phyloP scores from a whole-genome alignment of 768 basidiomycete species.

The Hypsizygus marmoreus region DNA sequence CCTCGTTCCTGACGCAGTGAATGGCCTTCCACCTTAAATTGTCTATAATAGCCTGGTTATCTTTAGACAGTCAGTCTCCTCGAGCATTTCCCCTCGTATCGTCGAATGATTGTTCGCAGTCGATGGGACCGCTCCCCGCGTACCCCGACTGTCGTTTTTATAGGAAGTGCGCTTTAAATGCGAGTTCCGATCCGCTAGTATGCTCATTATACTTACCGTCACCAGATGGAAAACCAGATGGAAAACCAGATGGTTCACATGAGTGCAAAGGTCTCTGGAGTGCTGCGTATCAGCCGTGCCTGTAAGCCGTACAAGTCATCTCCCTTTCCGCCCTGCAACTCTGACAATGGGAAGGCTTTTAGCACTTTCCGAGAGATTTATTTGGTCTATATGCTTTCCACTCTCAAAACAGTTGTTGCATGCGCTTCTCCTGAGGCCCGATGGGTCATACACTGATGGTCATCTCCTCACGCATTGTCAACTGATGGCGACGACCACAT shows the following conservation, averaged over 20 bases:
- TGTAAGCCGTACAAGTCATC: no score
- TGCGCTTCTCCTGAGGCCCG: no score
- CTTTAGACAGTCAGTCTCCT: constrained; percentile 8
- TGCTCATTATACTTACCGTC: constrained; percentile 1
- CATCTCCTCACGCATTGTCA: no score
- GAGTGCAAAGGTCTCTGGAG: no score
- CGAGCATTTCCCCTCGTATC: constrained; percentile 1
- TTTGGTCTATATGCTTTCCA: no score
- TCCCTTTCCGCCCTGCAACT: no score
- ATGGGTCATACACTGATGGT: no score
- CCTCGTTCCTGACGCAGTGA: constrained; percentile 9
- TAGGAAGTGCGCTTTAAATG: not conserved
- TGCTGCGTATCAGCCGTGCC: no score
- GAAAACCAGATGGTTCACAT: not conserved
- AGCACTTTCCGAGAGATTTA: no score
- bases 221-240: not conserved
- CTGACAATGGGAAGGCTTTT: no score
- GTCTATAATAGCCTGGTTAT: constrained; percentile 7
- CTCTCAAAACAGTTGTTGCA: no score
- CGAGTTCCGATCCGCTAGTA: not conserved
- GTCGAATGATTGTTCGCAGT: not conserved
- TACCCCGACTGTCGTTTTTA: not conserved
- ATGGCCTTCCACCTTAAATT: constrained; percentile 1
- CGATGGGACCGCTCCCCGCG: not conserved
- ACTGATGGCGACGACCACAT: no score